Percentiles rank a stretch among this genome's conserved stretches.
Evolutionary conservation across 306 rosid species (phyloP).

Genomic region (Rosa multiflora): DNA sequence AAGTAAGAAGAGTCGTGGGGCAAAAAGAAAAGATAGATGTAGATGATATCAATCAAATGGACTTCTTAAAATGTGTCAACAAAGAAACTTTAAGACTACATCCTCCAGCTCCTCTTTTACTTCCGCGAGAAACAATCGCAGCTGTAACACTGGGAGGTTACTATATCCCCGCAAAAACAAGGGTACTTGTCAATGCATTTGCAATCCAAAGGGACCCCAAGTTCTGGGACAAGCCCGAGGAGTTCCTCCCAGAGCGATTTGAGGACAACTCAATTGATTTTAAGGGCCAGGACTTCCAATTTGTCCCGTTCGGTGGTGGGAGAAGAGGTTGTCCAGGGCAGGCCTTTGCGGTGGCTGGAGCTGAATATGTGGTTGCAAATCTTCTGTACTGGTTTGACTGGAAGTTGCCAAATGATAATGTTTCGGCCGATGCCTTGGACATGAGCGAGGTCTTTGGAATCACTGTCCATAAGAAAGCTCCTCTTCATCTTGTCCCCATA

Average conservation of each 20-base stretch:
- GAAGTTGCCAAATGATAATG: conserved; percentile 18
- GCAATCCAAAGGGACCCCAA: conserved; percentile 44
- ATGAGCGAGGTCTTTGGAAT: conserved; percentile 31
- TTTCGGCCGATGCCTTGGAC: conserved; percentile 20
- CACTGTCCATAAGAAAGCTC: conserved; percentile 28
- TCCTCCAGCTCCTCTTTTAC: conserved; percentile 37
- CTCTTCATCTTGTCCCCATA: conserved; percentile 32
- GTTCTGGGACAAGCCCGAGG: conserved; percentile 36
- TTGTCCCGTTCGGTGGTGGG: conserved; percentile 35
- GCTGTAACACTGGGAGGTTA: conserved; percentile 36
- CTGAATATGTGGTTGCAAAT: conserved; percentile 19
- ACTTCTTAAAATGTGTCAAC: conserved; percentile 40
- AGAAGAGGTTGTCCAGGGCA: conserved; percentile 37
- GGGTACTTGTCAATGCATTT: conserved; percentile 40
- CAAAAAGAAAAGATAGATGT: conserved; percentile 34
- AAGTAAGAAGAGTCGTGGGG: conserved; percentile 49
- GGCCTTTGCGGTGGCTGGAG: conserved; percentile 19
- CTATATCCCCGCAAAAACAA: conserved; percentile 35
- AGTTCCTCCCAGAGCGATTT: conserved; percentile 45
- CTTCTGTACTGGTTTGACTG: conserved; percentile 50
- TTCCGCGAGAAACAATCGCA: conserved; percentile 32
- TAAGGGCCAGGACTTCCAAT: conserved; percentile 28
- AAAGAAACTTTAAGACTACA: conserved; percentile 56
- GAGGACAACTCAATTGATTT: conserved; percentile 5
- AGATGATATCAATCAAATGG: conserved; percentile 41